Conservation (phyloP, 805 yeast species). For the Candida awuae region DNA sequence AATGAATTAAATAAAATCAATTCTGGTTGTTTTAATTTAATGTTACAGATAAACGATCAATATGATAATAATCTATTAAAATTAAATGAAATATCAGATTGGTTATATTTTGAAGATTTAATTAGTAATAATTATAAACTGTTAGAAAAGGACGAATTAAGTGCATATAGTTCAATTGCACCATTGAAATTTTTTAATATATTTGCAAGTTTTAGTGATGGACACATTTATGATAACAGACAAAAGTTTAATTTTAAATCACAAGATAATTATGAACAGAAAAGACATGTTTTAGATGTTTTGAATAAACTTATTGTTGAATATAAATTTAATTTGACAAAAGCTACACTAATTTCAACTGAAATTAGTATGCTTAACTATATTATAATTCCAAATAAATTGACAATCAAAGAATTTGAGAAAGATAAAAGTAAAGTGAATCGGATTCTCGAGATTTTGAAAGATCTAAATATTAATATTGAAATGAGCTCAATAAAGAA, state of each 20-base stretch:
- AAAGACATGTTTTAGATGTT: conserved; percentile 28
- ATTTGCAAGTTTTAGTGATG: conserved; percentile 45
- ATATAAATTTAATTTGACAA: conserved; percentile 17
- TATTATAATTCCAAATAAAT: conserved; percentile 7
- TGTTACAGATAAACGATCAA: conserved; percentile 33
- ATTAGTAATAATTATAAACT: conserved; percentile 41
- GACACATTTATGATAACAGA: conserved; percentile 28
- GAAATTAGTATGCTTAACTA: conserved; percentile 12
- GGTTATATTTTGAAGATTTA: conserved; percentile 69
- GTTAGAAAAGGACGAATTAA: conserved; percentile 31
- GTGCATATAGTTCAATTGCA: conserved; percentile 43
- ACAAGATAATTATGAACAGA: conserved; percentile 35
- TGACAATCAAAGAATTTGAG: conserved; percentile 3
- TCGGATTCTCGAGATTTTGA: conserved; percentile 1
- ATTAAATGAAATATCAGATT: conserved; percentile 59
- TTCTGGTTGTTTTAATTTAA: conserved; percentile 60
- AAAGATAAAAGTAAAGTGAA: neutral
- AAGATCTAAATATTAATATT: neutral
- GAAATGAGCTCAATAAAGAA: neutral
- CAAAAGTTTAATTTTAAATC: conserved; percentile 18
- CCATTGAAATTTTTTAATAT: conserved; percentile 54
- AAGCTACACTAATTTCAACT: conserved; percentile 23
- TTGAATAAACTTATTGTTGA: conserved; percentile 24
- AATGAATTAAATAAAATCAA: conserved; percentile 56
- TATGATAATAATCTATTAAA: conserved; percentile 51